Conservation (phyloP, 2,329 filamentous ascomycete species). For the Fusarium begoniae region DNA sequence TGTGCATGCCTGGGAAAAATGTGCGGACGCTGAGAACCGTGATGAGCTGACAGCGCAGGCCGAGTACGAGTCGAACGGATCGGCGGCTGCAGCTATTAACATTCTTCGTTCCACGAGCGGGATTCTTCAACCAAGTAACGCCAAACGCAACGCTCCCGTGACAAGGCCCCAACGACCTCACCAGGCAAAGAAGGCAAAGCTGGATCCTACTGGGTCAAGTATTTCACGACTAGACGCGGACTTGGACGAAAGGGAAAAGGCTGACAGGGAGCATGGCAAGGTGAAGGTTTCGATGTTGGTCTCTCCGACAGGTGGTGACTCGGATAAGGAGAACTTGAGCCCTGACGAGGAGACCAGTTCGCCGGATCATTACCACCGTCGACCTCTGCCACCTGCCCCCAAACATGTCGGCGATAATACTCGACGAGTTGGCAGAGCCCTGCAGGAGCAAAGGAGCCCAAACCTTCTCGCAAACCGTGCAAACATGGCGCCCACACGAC, state of each 20-base stretch:
- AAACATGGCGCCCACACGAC: conserved; percentile 53
- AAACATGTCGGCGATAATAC: conserved; percentile 44
- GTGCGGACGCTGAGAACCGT: conserved; percentile 81
- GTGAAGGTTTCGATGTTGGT: conserved; percentile 53
- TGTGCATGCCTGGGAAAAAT: conserved; percentile 90
- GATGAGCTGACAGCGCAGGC: conserved; percentile 84
- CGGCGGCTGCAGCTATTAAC: conserved; percentile 82
- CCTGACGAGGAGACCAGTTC: conserved; percentile 60
- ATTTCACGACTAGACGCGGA: conserved; percentile 66
- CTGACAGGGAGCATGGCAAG: conserved; percentile 42
- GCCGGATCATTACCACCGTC: conserved; percentile 44
- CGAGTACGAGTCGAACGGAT: conserved; percentile 81
- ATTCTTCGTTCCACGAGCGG: conserved; percentile 76
- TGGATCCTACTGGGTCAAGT: conserved; percentile 69
- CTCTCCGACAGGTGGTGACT: conserved; percentile 64
- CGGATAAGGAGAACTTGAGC: conserved; percentile 94
- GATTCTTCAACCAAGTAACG: conserved; percentile 63
- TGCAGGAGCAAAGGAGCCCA: conserved; percentile 53
- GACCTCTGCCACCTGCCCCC: conserved; percentile 49
- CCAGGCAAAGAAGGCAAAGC: conserved; percentile 68
- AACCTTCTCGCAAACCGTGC: conserved; percentile 49
- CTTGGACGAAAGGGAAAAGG: conserved; percentile 42
- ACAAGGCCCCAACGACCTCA: conserved; percentile 45
- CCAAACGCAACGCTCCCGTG: conserved; percentile 70
- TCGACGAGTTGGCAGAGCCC: conserved; percentile 53